Base-by-base conservation (phyloP, 2,329 filamentous ascomycete species). In the Arthrobotrys entomopaga region DNA sequence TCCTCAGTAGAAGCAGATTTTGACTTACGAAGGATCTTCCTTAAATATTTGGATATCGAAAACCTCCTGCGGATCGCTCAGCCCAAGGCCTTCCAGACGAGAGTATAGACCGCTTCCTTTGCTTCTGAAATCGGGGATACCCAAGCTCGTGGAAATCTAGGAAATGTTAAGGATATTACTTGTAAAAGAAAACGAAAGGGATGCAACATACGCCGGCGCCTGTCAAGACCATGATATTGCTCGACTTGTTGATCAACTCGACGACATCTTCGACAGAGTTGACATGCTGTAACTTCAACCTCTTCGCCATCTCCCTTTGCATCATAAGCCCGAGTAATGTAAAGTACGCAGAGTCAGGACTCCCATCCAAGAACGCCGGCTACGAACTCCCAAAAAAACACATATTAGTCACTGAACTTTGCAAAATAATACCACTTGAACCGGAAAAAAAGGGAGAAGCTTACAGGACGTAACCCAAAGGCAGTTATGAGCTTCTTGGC, bases 41-140 rank as follows among this genome's bases (percentile, higher is more conserved):
- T 89, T 88, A 82, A 99, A 99, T 77, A 93, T 86, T 60, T 88
- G 83, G 76, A 98, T 95, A 82, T 97, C 92, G 80, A 99, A 99
- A 24, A 98, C 93, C 80, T 98, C 93, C 80, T 98, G 93, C 0
- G 94, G 94, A 79, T 97, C 93, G 76, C 84, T 88, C 74, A 89
- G 85, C 5, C 92, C 93, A 73, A 95, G 86, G 79, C 92, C 88
- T 78, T 87, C 89, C 59, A 98, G 85, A 80, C 93, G 90, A 52
- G 92, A 90, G 82, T 98, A 98, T 65, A 98, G 89, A 57, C 94
- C 94, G 0, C 90, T 96, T 79, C 92, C 91, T 81, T 95, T 95
- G 60, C 93, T 97, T 77, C 95, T 90, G 80, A 99, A 99, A 81
- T 99, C 95, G 3, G 95, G 95, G 72, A 99, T 98, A 75, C 95